phyloP scores from a whole-genome alignment of 1,284 basidiomycete genomes.

The Pisolithus thermaeus region DNA sequence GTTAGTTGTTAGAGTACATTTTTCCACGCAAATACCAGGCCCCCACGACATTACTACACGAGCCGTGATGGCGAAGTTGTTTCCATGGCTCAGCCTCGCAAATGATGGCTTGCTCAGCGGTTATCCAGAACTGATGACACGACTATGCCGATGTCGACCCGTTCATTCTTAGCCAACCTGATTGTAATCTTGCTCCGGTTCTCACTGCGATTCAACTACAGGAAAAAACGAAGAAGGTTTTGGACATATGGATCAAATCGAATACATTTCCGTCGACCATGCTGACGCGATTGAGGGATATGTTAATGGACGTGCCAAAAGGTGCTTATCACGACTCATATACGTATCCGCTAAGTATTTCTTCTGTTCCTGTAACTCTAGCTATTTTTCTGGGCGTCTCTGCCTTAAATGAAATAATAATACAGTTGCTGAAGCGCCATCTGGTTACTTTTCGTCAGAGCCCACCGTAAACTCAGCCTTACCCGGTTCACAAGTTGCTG shows the following conservation, averaged over 20 bases:
- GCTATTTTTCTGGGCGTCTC: conserved; percentile 38
- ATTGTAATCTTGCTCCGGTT: conserved; percentile 34
- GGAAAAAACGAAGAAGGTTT: conserved; percentile 93
- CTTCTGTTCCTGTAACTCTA: conserved; percentile 58
- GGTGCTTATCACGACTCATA: conserved; percentile 70
- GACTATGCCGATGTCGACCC: conserved; percentile 2
- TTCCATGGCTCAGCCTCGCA: neutral
- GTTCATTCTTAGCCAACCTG: conserved; percentile 15
- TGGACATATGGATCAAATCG: conserved; percentile 91
- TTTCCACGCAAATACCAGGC: conserved; percentile 9
- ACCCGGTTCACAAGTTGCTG: conserved; percentile 37
- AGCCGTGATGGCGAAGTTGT: conserved; percentile 3
- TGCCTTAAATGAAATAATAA: conserved; percentile 45
- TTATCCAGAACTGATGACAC: conserved; percentile 13
- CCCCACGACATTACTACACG: conserved; percentile 3
- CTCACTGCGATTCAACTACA: conserved; percentile 37
- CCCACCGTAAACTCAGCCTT: conserved; percentile 39
- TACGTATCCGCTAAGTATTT: conserved; percentile 75
- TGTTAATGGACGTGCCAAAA: conserved; percentile 63
- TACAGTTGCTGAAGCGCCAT: conserved; percentile 56
- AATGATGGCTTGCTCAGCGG: conserved; percentile 1
- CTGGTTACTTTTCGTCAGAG: conserved; percentile 61
- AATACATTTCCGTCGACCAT: conserved; percentile 76
- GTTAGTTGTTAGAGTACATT: conserved; percentile 49
- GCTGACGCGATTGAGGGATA: conserved; percentile 59